Evolutionary conservation across 2,329 filamentous ascomycete genomes (phyloP), one percentile per base, ranked within the genome.

Genomic region (Karstenula rhodostoma): DNA sequence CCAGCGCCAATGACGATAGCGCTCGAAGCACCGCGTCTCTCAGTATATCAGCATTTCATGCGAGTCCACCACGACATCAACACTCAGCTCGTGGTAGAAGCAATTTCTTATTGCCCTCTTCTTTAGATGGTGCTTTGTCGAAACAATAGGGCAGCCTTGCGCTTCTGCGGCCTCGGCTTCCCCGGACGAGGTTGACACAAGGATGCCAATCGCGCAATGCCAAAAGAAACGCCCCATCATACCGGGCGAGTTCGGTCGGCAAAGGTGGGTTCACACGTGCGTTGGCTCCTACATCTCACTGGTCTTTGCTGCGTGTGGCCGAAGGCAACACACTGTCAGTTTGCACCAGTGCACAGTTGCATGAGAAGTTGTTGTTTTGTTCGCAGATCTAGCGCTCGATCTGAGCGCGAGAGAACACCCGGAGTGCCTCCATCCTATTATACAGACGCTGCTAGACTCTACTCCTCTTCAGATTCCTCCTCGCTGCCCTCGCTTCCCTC

Each of bases 401-500:
- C 2, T n/a, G 37, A 4, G 37, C 37, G 13, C 17, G 17, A 40
- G 9, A 50, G 33, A 49, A 49, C 27, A 7, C 22, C 10, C 37
- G 10, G 8, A 9, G 49, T 29, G 22, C 37, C 13, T 40, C n/a
- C 40, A 19, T 8, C n/a, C 19, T 47, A 40, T 52, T 15, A 37
- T 47, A 29, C 27, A 48, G 23, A 42, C 47, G 17, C 25, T 19
- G n/a, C 22, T 22, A 12, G 9, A 27, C 37, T 4, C 35, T 51
- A 52, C 47, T 44, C 47, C 19, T 44, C 37, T 19, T 47, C 56
- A 19, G 56, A 57, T 46, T 67, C 71, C 53, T 70, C 65, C 40
- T 73, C 66, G 67, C 65, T 73, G 47, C 67, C 70, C 56, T 68
- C 72, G 8, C 65, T 73, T 47, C 67, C 70, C 57, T 68, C 72